These are phyloP conservation scores for Teratosphaeria gauchensis DNA, from an alignment of 2,329 filamentous ascomycete species.

Conservation along the genomic window DNA sequence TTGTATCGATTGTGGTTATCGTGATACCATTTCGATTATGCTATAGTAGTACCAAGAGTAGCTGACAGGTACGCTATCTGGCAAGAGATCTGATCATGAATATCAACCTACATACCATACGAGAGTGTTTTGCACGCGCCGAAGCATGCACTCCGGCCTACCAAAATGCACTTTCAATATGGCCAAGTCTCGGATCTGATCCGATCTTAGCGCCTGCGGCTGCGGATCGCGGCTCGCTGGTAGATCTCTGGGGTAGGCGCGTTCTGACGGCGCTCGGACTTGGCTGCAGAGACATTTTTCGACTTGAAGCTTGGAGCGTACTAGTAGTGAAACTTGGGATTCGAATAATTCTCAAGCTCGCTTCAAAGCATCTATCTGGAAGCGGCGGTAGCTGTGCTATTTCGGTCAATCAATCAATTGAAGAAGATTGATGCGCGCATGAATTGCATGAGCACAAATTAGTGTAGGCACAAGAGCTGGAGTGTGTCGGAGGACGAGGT, in stretches of 20 bases:
- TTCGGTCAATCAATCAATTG: no score
- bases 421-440: background rate
- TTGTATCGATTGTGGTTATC: background rate
- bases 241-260: background rate
- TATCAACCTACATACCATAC: no score
- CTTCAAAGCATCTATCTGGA: background rate
- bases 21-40: background rate
- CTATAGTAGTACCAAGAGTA: background rate
- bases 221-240: background rate
- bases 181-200: background rate
- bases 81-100: no score
- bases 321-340: background rate
- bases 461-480: background rate
- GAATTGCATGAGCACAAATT: background rate
- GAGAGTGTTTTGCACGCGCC: no score
- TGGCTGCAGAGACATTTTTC: background rate
- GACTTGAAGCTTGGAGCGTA: background rate
- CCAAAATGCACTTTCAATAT: background rate
- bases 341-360: background rate
- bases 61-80: background rate
- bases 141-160: background rate
- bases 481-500: background rate
- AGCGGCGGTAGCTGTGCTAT: background rate
- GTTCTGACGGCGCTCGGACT: background rate
- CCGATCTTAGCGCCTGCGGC: background rate